phyloP scores from a whole-genome alignment of 108 stramenopile genomes.

The Skeletonema potamos region DNA sequence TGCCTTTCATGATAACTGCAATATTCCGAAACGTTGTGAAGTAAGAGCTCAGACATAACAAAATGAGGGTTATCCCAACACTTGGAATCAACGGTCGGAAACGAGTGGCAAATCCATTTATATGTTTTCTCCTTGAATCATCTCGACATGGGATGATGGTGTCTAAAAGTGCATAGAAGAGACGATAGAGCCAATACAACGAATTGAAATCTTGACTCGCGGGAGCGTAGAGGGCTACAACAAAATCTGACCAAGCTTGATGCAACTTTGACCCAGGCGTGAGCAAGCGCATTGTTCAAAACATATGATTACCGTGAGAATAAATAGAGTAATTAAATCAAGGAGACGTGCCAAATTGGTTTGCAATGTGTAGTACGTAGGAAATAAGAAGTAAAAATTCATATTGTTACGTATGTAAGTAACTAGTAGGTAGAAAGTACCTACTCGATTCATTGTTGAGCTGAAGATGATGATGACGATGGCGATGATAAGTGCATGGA shows the following conservation, averaged over 20 bases:
- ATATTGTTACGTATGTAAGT: too few species aligned
- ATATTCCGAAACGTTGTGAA: constrained; percentile 30
- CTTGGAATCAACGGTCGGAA: constrained; percentile 26
- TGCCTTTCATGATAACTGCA: constrained; percentile 5
- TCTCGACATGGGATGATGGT: constrained; percentile 15
- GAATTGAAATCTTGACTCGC: constrained; percentile 57
- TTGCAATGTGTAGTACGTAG: too few species aligned
- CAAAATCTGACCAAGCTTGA: constrained; percentile 65
- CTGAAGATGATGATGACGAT: too few species aligned
- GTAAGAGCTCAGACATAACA: constrained; percentile 27
- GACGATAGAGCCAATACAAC: constrained; percentile 60
- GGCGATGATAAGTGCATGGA: too few species aligned
- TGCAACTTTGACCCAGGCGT: neutral
- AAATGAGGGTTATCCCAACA: constrained; percentile 45
- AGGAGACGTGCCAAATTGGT: too few species aligned
- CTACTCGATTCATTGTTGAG: too few species aligned
- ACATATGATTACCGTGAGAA: too few species aligned
- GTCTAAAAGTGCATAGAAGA: constrained; percentile 22
- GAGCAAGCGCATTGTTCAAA: too few species aligned
- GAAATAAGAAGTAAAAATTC: too few species aligned
- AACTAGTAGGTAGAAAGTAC: too few species aligned
- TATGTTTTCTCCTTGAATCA: constrained; percentile 30
- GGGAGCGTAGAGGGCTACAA: constrained; percentile 58
- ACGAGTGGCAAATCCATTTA: constrained; percentile 24
- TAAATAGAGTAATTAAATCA: too few species aligned